Percentiles rank a stretch among this genome's conserved stretches.
Evolutionary conservation across 2,329 filamentous ascomycete genomes (phyloP).

Genomic region (Lachnellula suecica): DNA sequence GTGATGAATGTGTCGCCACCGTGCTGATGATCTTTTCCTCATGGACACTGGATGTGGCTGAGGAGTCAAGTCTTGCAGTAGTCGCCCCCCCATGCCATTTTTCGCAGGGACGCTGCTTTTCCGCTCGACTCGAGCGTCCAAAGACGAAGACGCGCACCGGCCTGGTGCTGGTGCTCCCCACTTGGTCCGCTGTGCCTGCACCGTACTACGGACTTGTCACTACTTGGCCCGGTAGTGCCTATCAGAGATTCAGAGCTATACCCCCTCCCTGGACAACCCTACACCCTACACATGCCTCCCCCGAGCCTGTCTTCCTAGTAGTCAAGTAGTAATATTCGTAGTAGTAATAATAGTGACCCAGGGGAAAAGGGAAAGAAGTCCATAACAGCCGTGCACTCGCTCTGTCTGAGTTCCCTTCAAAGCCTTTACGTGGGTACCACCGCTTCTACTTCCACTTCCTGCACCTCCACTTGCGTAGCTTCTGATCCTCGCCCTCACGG

Average conservation of each 20-base stretch:
- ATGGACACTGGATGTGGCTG: slow-evolving; percentile 15
- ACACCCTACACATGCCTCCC: background rate
- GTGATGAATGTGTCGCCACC: slow-evolving; percentile 6
- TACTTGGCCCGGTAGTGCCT: background rate
- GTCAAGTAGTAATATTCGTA: background rate
- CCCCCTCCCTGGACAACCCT: background rate
- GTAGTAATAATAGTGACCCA: background rate
- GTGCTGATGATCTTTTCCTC: slow-evolving; percentile 9
- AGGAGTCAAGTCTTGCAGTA: slow-evolving; percentile 6
- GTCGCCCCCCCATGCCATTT: no score
- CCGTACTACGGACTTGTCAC: background rate
- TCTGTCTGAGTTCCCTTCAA: background rate
- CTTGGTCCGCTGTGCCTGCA: background rate
- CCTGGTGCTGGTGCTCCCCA: background rate
- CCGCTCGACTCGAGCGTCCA: background rate
- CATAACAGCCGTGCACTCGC: background rate
- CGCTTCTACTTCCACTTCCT: background rate
- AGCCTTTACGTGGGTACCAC: background rate
- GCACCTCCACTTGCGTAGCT: slow-evolving; percentile 6
- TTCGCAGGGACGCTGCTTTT: slow-evolving; percentile 16
- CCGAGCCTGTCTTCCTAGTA: background rate
- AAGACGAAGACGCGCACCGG: background rate
- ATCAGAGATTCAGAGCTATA: background rate
- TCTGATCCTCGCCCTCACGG: slow-evolving; percentile 4
- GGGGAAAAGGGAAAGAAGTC: background rate